These are phyloP conservation scores for Podaxis sp. DNA, from an alignment of 768 basidiomycete species.

Conservation along the genomic window DNA sequence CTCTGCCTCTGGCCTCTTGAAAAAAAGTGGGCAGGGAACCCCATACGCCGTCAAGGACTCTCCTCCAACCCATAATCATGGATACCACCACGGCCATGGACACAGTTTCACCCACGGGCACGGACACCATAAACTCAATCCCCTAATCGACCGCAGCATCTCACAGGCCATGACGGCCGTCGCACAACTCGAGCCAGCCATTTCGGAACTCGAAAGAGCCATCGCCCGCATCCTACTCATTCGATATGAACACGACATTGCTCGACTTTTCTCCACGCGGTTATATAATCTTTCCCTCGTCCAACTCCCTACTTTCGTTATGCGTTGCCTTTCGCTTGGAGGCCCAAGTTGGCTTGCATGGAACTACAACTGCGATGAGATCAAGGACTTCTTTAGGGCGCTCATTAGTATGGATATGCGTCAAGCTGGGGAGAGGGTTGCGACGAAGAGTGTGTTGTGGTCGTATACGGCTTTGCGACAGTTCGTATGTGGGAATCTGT, in stretches of 20 bases:
- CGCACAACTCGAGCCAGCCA: slow-evolving; percentile 52
- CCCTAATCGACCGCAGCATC: slow-evolving; percentile 54
- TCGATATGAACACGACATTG: slow-evolving; percentile 75
- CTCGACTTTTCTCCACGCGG: slow-evolving; percentile 70
- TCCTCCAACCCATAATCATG: slow-evolving; percentile 18
- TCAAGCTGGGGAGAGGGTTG: slow-evolving; percentile 75
- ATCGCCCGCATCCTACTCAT: slow-evolving; percentile 68
- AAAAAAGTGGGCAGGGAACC: slow-evolving; percentile 38
- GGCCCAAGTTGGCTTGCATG: slow-evolving; percentile 70
- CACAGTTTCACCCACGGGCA: slow-evolving; percentile 9
- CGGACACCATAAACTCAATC: slow-evolving; percentile 26
- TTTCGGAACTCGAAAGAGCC: slow-evolving; percentile 65
- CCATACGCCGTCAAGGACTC: slow-evolving; percentile 32
- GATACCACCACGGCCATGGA: slow-evolving; percentile 2
- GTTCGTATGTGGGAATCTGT: slow-evolving; percentile 53
- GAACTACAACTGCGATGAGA: slow-evolving; percentile 66
- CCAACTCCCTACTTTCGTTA: slow-evolving; percentile 66
- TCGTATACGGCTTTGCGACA: slow-evolving; percentile 75
- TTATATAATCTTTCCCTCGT: slow-evolving; percentile 63
- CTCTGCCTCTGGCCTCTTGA: slow-evolving; percentile 45
- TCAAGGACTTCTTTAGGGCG: slow-evolving; percentile 74
- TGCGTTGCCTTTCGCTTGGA: slow-evolving; percentile 59
- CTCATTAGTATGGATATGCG: slow-evolving; percentile 76
- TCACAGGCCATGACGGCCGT: slow-evolving; percentile 60
- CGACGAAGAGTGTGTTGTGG: slow-evolving; percentile 79